Percentiles rank a stretch among this genome's conserved stretches.
Evolutionary conservation across 1,284 basidiomycete species (phyloP).

Genomic region (Papiliotrema nemorosa): DNA sequence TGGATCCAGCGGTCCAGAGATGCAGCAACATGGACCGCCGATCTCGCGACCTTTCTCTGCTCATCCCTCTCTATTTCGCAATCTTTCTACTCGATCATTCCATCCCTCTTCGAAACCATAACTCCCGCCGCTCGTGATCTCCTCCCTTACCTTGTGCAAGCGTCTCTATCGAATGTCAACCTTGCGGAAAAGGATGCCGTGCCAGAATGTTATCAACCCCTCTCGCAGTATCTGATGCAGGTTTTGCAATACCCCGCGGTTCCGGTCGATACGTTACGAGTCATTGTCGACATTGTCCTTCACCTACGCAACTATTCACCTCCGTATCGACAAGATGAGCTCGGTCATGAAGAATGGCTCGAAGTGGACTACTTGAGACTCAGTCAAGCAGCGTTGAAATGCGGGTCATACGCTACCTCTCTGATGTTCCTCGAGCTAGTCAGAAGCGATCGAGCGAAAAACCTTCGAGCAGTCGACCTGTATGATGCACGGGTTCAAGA

Average conservation of each 20-base stretch:
- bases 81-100: conserved; percentile 66
- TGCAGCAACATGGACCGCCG: conserved; percentile 59
- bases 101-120: conserved; percentile 57
- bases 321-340: conserved; percentile 52
- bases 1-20: conserved; percentile 19
- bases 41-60: conserved; percentile 61
- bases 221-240: conserved; percentile 64
- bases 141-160: conserved; percentile 72
- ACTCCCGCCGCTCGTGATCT: conserved; percentile 63
- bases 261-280: conserved; percentile 33
- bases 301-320: conserved; percentile 69
- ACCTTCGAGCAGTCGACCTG: conserved; percentile 12
- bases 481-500: conserved; percentile 30
- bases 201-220: conserved; percentile 12
- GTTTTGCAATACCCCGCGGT: conserved; percentile 23
- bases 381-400: conserved; percentile 68
- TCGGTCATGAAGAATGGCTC: conserved; percentile 79
- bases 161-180: conserved; percentile 54
- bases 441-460: conserved; percentile 54
- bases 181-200: conserved; percentile 4
- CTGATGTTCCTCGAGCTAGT: conserved; percentile 85
- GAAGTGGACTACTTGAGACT: conserved; percentile 70
- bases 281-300: conserved; percentile 73
- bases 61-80: conserved; percentile 58
- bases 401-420: conserved; percentile 80